Conservation (phyloP, 176 grass and related monocot genomes). For the Juncus effusus region DNA sequence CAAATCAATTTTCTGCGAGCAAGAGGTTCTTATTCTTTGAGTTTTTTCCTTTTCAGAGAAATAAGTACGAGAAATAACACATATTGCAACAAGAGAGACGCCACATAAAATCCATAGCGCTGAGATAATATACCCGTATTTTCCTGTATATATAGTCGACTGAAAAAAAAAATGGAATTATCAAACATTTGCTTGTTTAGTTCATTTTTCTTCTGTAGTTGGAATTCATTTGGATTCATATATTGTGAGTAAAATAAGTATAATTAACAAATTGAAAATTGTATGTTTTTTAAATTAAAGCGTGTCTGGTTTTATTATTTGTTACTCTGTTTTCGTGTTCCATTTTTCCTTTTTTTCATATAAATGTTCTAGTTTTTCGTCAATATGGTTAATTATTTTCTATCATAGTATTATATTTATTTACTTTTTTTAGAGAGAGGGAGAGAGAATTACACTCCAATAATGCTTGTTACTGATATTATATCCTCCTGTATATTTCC, state of each 20-base stretch:
- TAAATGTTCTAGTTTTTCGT: too few species aligned
- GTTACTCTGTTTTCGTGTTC: background rate
- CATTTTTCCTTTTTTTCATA: too few species aligned
- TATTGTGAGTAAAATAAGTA: too few species aligned
- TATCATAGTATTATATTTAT: background rate
- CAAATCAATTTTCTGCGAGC: constrained; percentile 34
- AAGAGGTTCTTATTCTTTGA: constrained; percentile 26
- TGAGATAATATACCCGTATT: constrained; percentile 67
- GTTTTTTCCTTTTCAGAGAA: constrained; percentile 28
- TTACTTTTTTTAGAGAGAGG: constrained; percentile 9
- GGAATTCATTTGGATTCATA: too few species aligned
- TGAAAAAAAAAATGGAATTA: constrained; percentile 45
- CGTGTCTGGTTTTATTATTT: background rate
- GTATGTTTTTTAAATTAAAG: too few species aligned
- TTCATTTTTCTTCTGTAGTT: too few species aligned
- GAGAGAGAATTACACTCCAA: constrained; percentile 78
- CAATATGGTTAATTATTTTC: background rate
- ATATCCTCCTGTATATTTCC: constrained; percentile 78
- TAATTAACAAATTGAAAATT: too few species aligned
- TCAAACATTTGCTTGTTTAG: too few species aligned
- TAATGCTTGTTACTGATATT: constrained; percentile 87
- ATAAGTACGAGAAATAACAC: constrained; percentile 41
- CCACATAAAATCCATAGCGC: constrained; percentile 66
- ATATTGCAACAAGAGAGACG: constrained; percentile 18
- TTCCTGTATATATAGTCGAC: constrained; percentile 88